A percentile compares a stretch with the other conserved stretches of the same genome.
Evolutionary conservation across 441 rosid genomes (phyloP).

Genomic region (Capsella rubella): DNA sequence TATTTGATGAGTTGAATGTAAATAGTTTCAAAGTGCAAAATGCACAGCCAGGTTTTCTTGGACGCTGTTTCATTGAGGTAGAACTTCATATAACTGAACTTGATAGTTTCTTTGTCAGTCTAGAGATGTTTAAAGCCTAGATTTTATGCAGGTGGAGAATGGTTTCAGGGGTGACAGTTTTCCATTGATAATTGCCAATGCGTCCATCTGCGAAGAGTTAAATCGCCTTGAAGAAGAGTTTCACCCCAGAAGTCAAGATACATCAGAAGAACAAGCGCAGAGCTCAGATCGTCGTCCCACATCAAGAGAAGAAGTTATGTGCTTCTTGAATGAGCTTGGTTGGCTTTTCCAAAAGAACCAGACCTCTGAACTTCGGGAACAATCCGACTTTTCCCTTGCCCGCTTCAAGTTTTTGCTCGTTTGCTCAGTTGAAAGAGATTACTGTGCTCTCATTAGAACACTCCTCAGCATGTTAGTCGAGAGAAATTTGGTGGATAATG

Average conservation of each 20-base stretch:
- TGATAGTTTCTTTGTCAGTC: background rate
- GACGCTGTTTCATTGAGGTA: constrained; percentile 94
- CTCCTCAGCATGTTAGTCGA: constrained; percentile 73
- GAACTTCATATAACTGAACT: constrained; percentile 37
- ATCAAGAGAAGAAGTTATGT: constrained; percentile 69
- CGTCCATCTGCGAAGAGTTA: constrained; percentile 79
- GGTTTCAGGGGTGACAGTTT: constrained; percentile 86
- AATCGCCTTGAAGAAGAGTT: constrained; percentile 74
- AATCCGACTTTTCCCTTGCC: constrained; percentile 55
- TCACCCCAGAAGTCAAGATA: constrained; percentile 49
- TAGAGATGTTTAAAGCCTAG: constrained; percentile 21
- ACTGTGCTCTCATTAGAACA: constrained; percentile 62
- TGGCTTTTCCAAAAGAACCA: constrained; percentile 86
- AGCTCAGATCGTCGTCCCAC: constrained; percentile 50
- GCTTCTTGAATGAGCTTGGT: constrained; percentile 89
- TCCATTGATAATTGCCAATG: constrained; percentile 83
- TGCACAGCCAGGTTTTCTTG: constrained; percentile 48
- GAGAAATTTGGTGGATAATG: constrained; percentile 52
- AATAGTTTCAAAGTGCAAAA: constrained; percentile 56
- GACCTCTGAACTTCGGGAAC: constrained; percentile 41
- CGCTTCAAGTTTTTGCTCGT: constrained; percentile 79
- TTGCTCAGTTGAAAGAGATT: constrained; percentile 81
- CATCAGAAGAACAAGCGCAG: constrained; percentile 56
- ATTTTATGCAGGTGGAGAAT: constrained; percentile 74
- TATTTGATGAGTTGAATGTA: constrained; percentile 64